These are phyloP conservation scores for Lachnellula cervina DNA, from an alignment of 2,329 filamentous ascomycete genomes.

Conservation along the genomic window DNA sequence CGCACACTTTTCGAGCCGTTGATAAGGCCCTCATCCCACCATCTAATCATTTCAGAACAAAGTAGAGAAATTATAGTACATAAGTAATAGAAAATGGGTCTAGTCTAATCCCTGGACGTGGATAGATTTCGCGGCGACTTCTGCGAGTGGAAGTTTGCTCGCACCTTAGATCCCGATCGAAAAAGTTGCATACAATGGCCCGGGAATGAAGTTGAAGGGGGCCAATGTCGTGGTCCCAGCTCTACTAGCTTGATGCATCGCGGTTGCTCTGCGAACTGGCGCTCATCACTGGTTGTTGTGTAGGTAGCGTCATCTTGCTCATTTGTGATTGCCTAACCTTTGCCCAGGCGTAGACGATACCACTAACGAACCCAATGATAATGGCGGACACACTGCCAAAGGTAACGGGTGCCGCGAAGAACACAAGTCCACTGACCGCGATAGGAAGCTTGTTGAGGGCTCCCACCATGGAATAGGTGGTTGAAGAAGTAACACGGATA, in stretches of 20 bases:
- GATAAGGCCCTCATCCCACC: constrained; percentile 6
- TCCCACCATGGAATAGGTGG: constrained; percentile 98
- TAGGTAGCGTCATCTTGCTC: constrained; percentile 63
- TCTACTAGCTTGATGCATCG: constrained; percentile 60
- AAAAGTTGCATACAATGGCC: constrained; percentile 1
- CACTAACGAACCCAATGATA: constrained; percentile 82
- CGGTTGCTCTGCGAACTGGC: constrained; percentile 88
- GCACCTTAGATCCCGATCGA: neutral
- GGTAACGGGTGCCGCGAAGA: constrained; percentile 92
- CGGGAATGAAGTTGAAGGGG: constrained; percentile 3
- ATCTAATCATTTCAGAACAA: constrained; percentile 15
- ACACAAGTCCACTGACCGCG: constrained; percentile 84
- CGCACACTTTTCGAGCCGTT: constrained; percentile 8
- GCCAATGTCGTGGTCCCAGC: neutral
- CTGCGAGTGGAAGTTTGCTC: neutral
- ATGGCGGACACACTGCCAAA: constrained; percentile 91
- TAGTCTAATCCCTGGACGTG: constrained; percentile 1
- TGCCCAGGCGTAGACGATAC: constrained; percentile 82
- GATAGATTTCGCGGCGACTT: neutral
- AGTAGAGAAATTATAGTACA: constrained; percentile 21
- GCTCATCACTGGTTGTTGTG: constrained; percentile 67
- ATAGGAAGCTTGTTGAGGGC: constrained; percentile 97
- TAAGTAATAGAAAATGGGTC: constrained; percentile 10
- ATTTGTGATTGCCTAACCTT: constrained; percentile 75
- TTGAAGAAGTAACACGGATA: constrained; percentile 93